Evolutionary conservation across 2,329 filamentous ascomycete species (phyloP), one percentile per base, ranked within the genome.

Genomic region (Ceratocystis ficicola): DNA sequence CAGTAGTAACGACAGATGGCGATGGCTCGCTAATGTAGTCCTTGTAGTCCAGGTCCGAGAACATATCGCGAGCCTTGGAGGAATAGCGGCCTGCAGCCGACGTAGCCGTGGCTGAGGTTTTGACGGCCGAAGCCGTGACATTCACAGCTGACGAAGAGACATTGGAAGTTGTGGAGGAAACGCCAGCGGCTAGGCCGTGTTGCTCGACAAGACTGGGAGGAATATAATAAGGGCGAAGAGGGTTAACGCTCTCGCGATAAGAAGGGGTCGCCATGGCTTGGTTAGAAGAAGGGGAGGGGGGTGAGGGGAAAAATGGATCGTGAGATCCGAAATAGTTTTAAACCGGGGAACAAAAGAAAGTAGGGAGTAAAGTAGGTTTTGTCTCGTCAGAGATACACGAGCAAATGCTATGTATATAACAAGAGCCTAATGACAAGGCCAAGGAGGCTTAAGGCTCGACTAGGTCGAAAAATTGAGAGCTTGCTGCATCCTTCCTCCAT

Each of bases 1-100:
- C 63, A 28, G 67, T 88, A 70, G 89, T 87, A 10, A 90, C 81
- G 32, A 86, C 81, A 0, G 89, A 89, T 0, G 88, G 89, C 32
- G 88, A 89, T 25, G 83, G 79, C 67, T 95, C 90, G 50, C 86
- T 81, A 25, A 95, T 79, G 74, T 95, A 95, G 70, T 91, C 89
- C 70, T 89, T 88, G 79, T 95, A 96, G 77, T 97, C 93, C 69
- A 97, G 81, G 73, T 97, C 93, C 64, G 87, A 86, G 68, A 96
- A 86, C 68, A 95, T 87, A 74, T 94, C 88, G 75, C 91, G 88
- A 69, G 91, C 90, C 72, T 88, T 84, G 68, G 79, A 79, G 67
- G 81, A 78, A 73, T 84, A 84, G 62, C 68, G 70, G 25, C 68
- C 68, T 66, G 70, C 69, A 2, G 67, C 46, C 4, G 67, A 63